Conservation (phyloP, 2,329 filamentous ascomycete species). For the Hirsutella thompsonii region DNA sequence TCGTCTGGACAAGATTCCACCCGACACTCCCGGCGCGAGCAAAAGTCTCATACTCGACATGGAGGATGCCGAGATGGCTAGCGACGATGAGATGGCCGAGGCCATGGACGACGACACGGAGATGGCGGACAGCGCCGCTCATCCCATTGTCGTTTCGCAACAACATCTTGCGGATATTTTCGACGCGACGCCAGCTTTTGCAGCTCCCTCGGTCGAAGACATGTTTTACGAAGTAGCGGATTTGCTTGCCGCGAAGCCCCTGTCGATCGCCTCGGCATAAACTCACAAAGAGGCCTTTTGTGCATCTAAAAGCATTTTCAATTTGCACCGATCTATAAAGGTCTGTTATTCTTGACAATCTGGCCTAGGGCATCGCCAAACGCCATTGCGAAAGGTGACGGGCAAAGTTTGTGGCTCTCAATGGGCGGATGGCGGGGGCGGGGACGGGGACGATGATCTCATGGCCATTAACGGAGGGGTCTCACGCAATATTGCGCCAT, state of each 20-base stretch:
- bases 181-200: constrained; percentile 54
- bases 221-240: constrained; percentile 61
- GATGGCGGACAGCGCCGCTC: constrained; percentile 30
- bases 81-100: constrained; percentile 24
- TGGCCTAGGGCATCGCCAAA: neutral
- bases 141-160: constrained; percentile 49
- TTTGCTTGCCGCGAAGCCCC: constrained; percentile 43
- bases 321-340: too few relatives aligned
- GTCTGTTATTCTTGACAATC: too few relatives aligned
- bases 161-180: constrained; percentile 60
- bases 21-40: constrained; percentile 11
- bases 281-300: too few relatives aligned
- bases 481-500: constrained; percentile 1
- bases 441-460: neutral
- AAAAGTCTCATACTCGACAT: constrained; percentile 19
- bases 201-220: constrained; percentile 59
- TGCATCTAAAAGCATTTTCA: too few relatives aligned
- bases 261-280: constrained; percentile 15
- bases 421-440: neutral
- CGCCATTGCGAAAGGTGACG: too few relatives aligned
- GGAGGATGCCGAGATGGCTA: constrained; percentile 28
- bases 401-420: too few relatives aligned
- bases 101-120: constrained; percentile 24
- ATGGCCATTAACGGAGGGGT: neutral
- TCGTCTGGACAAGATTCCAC: constrained; percentile 28